A percentile compares a stretch with the other conserved stretches of the same genome.
Evolutionary conservation across 805 yeast genomes (phyloP).

Genomic region (Candida nonsorbophila): DNA sequence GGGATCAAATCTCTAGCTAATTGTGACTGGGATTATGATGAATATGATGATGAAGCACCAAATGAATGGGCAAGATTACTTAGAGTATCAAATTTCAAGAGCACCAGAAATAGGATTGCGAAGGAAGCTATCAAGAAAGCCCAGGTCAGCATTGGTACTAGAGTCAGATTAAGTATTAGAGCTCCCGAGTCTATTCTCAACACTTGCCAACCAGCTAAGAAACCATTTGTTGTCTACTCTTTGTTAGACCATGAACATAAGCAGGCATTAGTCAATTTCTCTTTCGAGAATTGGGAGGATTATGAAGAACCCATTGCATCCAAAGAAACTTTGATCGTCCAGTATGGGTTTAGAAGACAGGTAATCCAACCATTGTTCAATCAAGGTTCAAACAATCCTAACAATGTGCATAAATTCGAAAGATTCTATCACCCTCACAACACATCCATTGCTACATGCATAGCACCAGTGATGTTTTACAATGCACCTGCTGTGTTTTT

Average conservation of each 20-base stretch:
- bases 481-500: slow-evolving; percentile 82
- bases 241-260: slow-evolving; percentile 84
- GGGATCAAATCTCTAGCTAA: slow-evolving; percentile 80
- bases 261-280: slow-evolving; percentile 73
- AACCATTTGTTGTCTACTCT: slow-evolving; percentile 65
- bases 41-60: slow-evolving; percentile 71
- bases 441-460: slow-evolving; percentile 71
- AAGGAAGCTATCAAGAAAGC: slow-evolving; percentile 52
- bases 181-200: slow-evolving; percentile 47
- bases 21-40: slow-evolving; percentile 85
- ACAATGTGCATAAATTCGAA: slow-evolving; percentile 83
- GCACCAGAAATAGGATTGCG: slow-evolving; percentile 61
- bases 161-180: slow-evolving; percentile 52
- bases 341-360: slow-evolving; percentile 90
- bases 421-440: slow-evolving; percentile 75
- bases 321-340: slow-evolving; percentile 76
- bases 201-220: slow-evolving; percentile 19
- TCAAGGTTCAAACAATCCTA: slow-evolving; percentile 67
- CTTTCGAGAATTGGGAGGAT: slow-evolving; percentile 85
- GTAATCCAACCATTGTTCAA: slow-evolving; percentile 79
- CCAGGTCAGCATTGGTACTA: slow-evolving; percentile 52
- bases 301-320: slow-evolving; percentile 81
- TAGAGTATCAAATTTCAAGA: slow-evolving; percentile 70
- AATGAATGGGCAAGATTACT: slow-evolving; percentile 70
- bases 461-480: slow-evolving; percentile 82